Evolutionary conservation across 1,139 yeast genomes (phyloP).

Genomic region (Candida albicans): DNA sequence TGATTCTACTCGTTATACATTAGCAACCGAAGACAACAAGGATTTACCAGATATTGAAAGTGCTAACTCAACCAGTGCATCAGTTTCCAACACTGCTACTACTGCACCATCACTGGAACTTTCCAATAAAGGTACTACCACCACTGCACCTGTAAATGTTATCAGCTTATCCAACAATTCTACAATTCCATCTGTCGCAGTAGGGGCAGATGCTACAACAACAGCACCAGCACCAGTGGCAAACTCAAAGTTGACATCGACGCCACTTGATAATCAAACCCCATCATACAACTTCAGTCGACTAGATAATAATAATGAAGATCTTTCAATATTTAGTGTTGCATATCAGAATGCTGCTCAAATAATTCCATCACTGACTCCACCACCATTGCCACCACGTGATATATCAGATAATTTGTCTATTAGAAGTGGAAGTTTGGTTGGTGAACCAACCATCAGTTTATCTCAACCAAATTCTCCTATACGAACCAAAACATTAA

Average conservation of each 20-base stretch:
- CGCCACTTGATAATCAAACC: conserved; percentile 1
- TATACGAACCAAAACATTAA: conserved; percentile 5
- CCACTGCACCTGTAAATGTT: background rate
- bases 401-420: conserved; percentile 7
- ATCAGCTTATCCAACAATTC: background rate
- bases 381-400: conserved; percentile 3
- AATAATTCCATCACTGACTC: background rate
- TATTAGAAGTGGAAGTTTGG: conserved; percentile 11
- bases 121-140: background rate
- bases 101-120: conserved; percentile 2
- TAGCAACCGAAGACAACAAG: conserved; percentile 1
- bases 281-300: conserved; percentile 20
- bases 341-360: conserved; percentile 1
- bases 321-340: background rate
- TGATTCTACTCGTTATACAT: background rate
- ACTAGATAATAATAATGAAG: conserved; percentile 4
- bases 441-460: conserved; percentile 16
- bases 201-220: conserved; percentile 2
- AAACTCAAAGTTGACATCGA: background rate
- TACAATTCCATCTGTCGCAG: background rate
- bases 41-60: background rate
- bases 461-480: conserved; percentile 13
- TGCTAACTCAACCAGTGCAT: background rate
- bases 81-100: background rate
- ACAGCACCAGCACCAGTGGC: conserved; percentile 1